Conservation (phyloP, 129 eudicot genomes). For the Chrysanthemum lavandulifolium region DNA sequence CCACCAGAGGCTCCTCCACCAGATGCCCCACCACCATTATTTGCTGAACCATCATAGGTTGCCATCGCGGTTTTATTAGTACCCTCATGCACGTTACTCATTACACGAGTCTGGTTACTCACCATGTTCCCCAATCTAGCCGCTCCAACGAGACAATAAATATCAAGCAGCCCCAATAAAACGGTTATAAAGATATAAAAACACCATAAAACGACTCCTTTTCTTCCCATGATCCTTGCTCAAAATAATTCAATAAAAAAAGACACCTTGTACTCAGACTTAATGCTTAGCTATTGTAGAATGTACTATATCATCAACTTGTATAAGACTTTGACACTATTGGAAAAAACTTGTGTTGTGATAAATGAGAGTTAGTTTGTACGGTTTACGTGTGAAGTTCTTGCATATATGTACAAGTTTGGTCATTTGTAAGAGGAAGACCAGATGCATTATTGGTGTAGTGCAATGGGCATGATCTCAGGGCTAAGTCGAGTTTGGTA, state of each 20-base stretch:
- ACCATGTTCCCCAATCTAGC: conserved; percentile 33
- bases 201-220: conserved; percentile 26
- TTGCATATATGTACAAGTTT: conserved; percentile 13
- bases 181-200: conserved; percentile 30
- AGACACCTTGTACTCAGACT: neutral
- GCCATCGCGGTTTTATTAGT: conserved; percentile 3
- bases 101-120: conserved; percentile 12
- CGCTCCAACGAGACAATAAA: conserved; percentile 33
- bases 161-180: conserved; percentile 25
- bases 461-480: conserved; percentile 28
- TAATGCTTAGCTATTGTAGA: neutral
- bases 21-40: conserved; percentile 25
- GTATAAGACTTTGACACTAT: neutral
- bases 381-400: conserved; percentile 13
- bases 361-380: neutral
- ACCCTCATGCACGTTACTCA: neutral
- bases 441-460: conserved; percentile 22
- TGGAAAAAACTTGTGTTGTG: neutral
- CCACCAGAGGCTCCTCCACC: conserved; percentile 21
- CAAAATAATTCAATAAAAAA: conserved; percentile 4
- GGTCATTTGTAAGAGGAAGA: conserved; percentile 21
- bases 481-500: conserved; percentile 35
- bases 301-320: neutral
- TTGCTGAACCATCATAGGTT: conserved; percentile 23
- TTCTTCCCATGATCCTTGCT: conserved; percentile 34